These are phyloP conservation scores for Xylaria polymorpha DNA, from an alignment of 2,329 filamentous ascomycete genomes.

Conservation along the genomic window DNA sequence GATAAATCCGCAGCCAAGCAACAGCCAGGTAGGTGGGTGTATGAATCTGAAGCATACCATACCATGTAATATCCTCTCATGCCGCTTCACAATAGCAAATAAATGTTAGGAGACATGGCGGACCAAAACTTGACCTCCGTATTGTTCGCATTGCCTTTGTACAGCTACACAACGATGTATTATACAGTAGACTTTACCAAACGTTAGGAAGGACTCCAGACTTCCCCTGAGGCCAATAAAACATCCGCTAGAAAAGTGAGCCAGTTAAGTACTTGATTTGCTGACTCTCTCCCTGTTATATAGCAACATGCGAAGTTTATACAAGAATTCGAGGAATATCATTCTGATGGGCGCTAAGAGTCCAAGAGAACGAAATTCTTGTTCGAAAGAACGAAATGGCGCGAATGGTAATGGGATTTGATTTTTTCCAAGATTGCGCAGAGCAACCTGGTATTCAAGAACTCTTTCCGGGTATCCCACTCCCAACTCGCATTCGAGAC, in stretches of 20 bases:
- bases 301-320: constrained; percentile 36
- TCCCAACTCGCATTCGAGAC: constrained; percentile 46
- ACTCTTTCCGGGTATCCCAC: constrained; percentile 37
- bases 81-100: background rate
- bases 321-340: constrained; percentile 40
- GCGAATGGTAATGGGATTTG: constrained; percentile 36
- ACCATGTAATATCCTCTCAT: background rate
- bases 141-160: constrained; percentile 43
- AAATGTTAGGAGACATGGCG: constrained; percentile 30
- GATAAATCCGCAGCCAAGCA: background rate
- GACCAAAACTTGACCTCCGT: constrained; percentile 50
- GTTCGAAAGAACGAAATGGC: constrained; percentile 37
- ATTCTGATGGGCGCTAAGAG: constrained; percentile 31
- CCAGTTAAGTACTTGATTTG: background rate
- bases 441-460: constrained; percentile 31
- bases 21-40: background rate
- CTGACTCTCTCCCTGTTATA: background rate
- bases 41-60: no score
- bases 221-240: constrained; percentile 48
- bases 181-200: constrained; percentile 4
- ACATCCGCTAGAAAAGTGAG: constrained; percentile 41
- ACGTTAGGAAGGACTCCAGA: constrained; percentile 32
- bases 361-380: constrained; percentile 41
- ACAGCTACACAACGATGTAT: constrained; percentile 41
- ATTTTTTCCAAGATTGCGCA: constrained; percentile 41